These are phyloP conservation scores for Lodderomyces beijingensis DNA, from an alignment of 1,139 yeast species.

Conservation along the genomic window DNA sequence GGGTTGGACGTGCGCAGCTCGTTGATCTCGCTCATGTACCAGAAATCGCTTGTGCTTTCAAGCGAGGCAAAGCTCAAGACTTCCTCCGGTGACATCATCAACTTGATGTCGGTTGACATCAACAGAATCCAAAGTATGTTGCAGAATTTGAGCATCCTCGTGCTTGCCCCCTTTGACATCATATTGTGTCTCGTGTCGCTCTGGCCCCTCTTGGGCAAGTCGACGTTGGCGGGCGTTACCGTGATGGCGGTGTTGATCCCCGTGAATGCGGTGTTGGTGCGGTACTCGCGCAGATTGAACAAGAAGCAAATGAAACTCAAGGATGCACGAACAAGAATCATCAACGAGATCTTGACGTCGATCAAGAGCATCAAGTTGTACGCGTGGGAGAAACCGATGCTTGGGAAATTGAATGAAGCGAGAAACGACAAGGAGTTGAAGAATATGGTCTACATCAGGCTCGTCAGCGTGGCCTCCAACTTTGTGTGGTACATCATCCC, in stretches of 20 bases:
- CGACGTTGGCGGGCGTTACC: slow-evolving; percentile 29
- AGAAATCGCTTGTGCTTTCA: slow-evolving; percentile 26
- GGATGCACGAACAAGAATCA: slow-evolving; percentile 29
- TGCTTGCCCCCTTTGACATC: slow-evolving; percentile 26
- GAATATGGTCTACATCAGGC: slow-evolving; percentile 21
- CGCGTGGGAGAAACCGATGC: slow-evolving; percentile 34
- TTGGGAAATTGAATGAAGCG: slow-evolving; percentile 22
- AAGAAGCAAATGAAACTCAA: slow-evolving; percentile 65
- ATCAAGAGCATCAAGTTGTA: slow-evolving; percentile 32
- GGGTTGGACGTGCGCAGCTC: slow-evolving; percentile 51
- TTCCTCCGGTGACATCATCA: slow-evolving; percentile 32
- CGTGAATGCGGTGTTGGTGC: slow-evolving; percentile 33
- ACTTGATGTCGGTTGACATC: slow-evolving; percentile 31
- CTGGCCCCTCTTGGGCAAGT: slow-evolving; percentile 24
- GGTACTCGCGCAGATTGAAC: slow-evolving; percentile 42
- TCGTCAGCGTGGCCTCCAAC: slow-evolving; percentile 21
- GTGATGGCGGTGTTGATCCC: slow-evolving; percentile 27
- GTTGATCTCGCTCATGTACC: slow-evolving; percentile 45
- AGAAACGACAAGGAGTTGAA: slow-evolving; percentile 29
- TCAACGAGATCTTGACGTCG: slow-evolving; percentile 30
- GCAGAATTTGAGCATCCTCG: slow-evolving; percentile 20
- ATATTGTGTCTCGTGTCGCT: slow-evolving; percentile 21
- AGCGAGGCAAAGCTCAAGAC: slow-evolving; percentile 25
- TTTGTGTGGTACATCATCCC: slow-evolving; percentile 32
- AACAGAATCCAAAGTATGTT: slow-evolving; percentile 20